phyloP scores from a whole-genome alignment of 768 basidiomycete species.

The Leccinum longicurvipes region DNA sequence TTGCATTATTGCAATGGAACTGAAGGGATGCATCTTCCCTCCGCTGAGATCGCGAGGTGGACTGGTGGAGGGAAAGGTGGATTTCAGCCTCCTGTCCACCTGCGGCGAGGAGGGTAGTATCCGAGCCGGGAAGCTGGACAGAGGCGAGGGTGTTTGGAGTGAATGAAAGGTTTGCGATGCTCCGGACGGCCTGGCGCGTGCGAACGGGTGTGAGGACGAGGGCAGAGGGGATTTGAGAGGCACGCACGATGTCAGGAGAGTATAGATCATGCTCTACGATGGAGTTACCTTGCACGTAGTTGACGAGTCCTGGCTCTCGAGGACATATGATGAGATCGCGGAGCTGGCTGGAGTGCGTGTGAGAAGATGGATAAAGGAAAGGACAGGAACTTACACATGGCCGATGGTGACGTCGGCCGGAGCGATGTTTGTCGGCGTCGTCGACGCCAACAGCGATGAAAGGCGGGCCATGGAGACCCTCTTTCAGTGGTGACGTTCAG shows the following conservation, averaged over 20 bases:
- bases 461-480: slow-evolving; percentile 43
- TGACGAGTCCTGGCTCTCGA: slow-evolving; percentile 57
- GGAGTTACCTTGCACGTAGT: slow-evolving; percentile 51
- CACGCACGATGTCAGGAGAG: slow-evolving; percentile 44
- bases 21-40: slow-evolving; percentile 13
- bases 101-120: slow-evolving; percentile 65
- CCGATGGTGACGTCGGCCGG: slow-evolving; percentile 51
- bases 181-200: slow-evolving; percentile 40
- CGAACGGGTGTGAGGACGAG: slow-evolving; percentile 10
- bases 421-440: slow-evolving; percentile 39
- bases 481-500: slow-evolving; percentile 11
- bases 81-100: slow-evolving; percentile 74
- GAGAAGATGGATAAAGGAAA: neutral
- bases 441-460: slow-evolving; percentile 42
- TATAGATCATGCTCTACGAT: slow-evolving; percentile 63
- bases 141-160: slow-evolving; percentile 62
- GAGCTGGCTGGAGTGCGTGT: slow-evolving; percentile 52
- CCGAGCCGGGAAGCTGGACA: slow-evolving; percentile 46
- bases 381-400: slow-evolving; percentile 51
- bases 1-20: slow-evolving; percentile 6
- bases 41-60: slow-evolving; percentile 23
- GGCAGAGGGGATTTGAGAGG: slow-evolving; percentile 9
- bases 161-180: slow-evolving; percentile 54
- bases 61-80: slow-evolving; percentile 52
- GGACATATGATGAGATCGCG: slow-evolving; percentile 79